Evolutionary conservation across 1,284 basidiomycete species (phyloP).

Genomic region (Rhodotorula sp.): DNA sequence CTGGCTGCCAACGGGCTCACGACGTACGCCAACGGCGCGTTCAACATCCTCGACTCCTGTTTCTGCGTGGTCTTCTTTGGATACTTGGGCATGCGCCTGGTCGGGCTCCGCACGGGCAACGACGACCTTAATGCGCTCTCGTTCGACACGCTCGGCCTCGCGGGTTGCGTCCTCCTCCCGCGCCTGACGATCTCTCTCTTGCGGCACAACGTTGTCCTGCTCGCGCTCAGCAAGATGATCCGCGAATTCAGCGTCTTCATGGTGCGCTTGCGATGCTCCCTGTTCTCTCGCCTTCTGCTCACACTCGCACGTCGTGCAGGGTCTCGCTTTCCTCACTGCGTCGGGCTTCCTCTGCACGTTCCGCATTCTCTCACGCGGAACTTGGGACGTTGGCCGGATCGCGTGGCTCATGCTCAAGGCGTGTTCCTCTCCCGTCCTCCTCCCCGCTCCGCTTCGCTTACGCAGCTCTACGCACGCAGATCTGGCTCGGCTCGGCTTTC

Average conservation of each 20-base stretch:
- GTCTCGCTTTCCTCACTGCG: slow-evolving; percentile 39
- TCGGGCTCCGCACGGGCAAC: slow-evolving; percentile 23
- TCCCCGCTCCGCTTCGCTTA: background rate
- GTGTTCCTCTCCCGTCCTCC: background rate
- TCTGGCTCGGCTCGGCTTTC: slow-evolving; percentile 29
- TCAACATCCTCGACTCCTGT: slow-evolving; percentile 32
- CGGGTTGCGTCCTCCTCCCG: slow-evolving; percentile 42
- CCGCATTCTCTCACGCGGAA: slow-evolving; percentile 33
- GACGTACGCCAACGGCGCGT: slow-evolving; percentile 13
- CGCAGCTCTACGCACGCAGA: background rate
- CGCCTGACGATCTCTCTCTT: slow-evolving; percentile 42
- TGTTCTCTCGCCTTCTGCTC: background rate
- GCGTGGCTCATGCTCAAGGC: slow-evolving; percentile 45
- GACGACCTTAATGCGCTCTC: slow-evolving; percentile 26
- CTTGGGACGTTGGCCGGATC: slow-evolving; percentile 28
- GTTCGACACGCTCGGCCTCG: slow-evolving; percentile 44
- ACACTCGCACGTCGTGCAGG: slow-evolving; percentile 16
- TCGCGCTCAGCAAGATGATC: slow-evolving; percentile 40
- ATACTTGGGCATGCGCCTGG: slow-evolving; percentile 36
- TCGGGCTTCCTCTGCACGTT: slow-evolving; percentile 44
- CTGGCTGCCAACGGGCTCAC: slow-evolving; percentile 32
- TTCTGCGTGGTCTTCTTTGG: slow-evolving; percentile 38
- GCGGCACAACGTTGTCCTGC: slow-evolving; percentile 40
- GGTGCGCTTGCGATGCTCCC: background rate
- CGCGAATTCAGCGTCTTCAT: slow-evolving; percentile 34